Evolutionary conservation across 2,329 filamentous ascomycete genomes (phyloP).

Genomic region (Corniculantispora saksenae): DNA sequence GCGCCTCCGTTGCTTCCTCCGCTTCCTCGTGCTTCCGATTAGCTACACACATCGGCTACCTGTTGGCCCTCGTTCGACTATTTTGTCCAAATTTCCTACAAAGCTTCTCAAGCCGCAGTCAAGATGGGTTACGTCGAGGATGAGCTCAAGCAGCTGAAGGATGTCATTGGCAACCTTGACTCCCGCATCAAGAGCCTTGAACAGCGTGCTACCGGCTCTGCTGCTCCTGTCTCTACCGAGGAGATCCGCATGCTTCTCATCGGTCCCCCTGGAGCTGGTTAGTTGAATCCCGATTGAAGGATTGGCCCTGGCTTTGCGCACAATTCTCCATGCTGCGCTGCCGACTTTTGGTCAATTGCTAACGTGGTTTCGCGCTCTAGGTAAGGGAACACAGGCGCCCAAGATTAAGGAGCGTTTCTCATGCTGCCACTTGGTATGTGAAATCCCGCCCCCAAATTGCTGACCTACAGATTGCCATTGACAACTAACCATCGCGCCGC

Average conservation of each 20-base stretch:
- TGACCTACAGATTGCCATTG: not conserved
- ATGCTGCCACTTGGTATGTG: slow-evolving; percentile 89
- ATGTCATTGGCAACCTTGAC: slow-evolving; percentile 81
- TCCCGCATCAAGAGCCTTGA: slow-evolving; percentile 85
- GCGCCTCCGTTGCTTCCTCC: slow-evolving; percentile 20
- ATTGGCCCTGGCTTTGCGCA: slow-evolving; percentile 22
- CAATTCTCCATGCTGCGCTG: slow-evolving; percentile 9
- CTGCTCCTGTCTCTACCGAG: slow-evolving; percentile 52
- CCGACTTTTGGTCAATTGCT: slow-evolving; percentile 14
- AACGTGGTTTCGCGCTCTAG: slow-evolving; percentile 47
- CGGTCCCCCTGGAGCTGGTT: slow-evolving; percentile 95
- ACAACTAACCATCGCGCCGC: slow-evolving; percentile 24
- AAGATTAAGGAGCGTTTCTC: slow-evolving; percentile 98
- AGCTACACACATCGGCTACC: slow-evolving; percentile 8
- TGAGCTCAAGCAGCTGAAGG: slow-evolving; percentile 81
- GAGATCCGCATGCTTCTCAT: slow-evolving; percentile 96
- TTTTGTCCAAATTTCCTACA: slow-evolving; percentile 8
- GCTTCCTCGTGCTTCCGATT: slow-evolving; percentile 4
- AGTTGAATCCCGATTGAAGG: slow-evolving; percentile 36
- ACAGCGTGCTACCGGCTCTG: slow-evolving; percentile 62
- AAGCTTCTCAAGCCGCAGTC: slow-evolving; percentile 30
- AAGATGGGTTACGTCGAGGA: slow-evolving; percentile 88
- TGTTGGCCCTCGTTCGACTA: not conserved
- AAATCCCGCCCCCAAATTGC: slow-evolving; percentile 13
- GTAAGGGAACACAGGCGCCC: slow-evolving; percentile 98